Evolutionary conservation across 768 basidiomycete genomes (phyloP).

Genomic region (Mycena metata): DNA sequence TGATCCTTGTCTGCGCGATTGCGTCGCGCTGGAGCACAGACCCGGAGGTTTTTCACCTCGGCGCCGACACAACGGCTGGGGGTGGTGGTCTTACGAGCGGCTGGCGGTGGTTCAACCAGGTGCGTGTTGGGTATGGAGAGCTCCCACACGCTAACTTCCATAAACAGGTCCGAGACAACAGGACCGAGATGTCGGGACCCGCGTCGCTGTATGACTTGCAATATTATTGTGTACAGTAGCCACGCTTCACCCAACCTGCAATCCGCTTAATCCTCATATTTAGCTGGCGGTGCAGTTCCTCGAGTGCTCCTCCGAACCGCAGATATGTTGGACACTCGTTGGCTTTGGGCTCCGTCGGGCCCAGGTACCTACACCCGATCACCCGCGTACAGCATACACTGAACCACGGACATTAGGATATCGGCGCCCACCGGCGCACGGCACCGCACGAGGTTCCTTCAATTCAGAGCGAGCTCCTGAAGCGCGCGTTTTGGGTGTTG

Average conservation of each 20-base stretch:
- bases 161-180: constrained; percentile 60
- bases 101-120: constrained; percentile 79
- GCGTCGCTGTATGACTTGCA: constrained; percentile 84
- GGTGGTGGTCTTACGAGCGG: constrained; percentile 58
- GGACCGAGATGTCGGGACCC: constrained; percentile 69
- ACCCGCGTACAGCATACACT: no score
- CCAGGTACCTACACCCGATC: constrained; percentile 3
- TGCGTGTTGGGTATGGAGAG: constrained; percentile 35
- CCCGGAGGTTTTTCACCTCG: constrained; percentile 55
- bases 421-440: background rate
- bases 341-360: constrained; percentile 53
- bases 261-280: constrained; percentile 23
- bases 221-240: constrained; percentile 62
- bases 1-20: constrained; percentile 80
- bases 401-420: background rate
- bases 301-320: constrained; percentile 69
- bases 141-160: background rate
- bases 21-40: constrained; percentile 73
- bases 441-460: background rate
- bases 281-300: constrained; percentile 69
- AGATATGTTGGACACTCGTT: constrained; percentile 76
- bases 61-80: background rate
- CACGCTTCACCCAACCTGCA: no score
- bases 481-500: constrained; percentile 4
- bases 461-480: background rate